Base-by-base conservation (phyloP, 805 yeast species). In the Candida khao-thaluensis region DNA sequence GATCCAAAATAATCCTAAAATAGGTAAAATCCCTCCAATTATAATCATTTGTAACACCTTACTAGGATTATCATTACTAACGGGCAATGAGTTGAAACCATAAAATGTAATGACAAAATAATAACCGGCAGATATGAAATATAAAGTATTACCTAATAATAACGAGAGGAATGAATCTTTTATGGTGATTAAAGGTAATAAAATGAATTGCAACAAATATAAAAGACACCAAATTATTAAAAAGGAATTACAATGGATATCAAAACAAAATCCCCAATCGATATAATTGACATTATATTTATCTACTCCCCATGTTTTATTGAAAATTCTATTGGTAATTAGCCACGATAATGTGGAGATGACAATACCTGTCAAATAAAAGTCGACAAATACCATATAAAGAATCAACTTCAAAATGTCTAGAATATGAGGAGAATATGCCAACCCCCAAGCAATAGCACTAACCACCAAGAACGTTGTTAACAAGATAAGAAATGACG, bases 181-280 rank as follows among this genome's bases (percentile, higher is more conserved):
- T 52, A 78, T 59, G 37, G 80, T 76, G 28, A 88, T 62, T 12
- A 88, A 53, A 2, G 97, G 96, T 44, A 88, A 64, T 39, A 86
- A 59, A 33, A 87, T 54, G 53, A 86, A 84, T 60, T 88, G 95
- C 21, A 85, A 43, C 45, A 87, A 71, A 58, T 88, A 85, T 25
- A 88, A 66, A 36, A 76, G 61, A 38, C 86, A 72, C 95, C 95
- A 87, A 30, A 88, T 80, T 11, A 82, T 69, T 46, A 88, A 64
- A 56, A 85, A 88, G n/a, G 95, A 77, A 60, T 90, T 90, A 66
- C 96, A 87, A 62, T 90, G 97, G 18, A 89, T 82, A 54, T 89
- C 97, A 57, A 90, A 90, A 64, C 96, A 88, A 57, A 87, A 89
- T 1, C 91, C 89, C 96, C 96, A 90, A 57, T 90, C 96, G 38